These are phyloP conservation scores for Podila clonocystis DNA, from an alignment of 192 early-diverging fungal species.

Conservation along the genomic window DNA sequence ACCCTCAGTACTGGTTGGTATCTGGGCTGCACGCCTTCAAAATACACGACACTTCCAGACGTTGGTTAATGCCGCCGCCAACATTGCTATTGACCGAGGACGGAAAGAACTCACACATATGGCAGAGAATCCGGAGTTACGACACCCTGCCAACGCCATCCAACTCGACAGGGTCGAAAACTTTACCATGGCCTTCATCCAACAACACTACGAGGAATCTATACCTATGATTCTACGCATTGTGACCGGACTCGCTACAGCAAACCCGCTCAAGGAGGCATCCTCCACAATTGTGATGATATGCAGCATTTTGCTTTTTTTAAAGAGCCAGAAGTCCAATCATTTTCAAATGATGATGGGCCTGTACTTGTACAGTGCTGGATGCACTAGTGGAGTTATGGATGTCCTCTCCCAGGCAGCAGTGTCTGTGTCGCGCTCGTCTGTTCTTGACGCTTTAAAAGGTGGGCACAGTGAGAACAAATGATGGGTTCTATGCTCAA, in stretches of 20 bases:
- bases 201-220: background rate
- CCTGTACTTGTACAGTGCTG: slow-evolving; percentile 2
- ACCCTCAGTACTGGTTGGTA: no score
- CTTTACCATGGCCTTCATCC: background rate
- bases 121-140: no score
- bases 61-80: no score
- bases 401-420: slow-evolving; percentile 6
- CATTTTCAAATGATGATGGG: slow-evolving; percentile 12
- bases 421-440: background rate
- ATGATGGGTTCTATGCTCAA: no score
- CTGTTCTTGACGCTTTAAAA: background rate
- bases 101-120: no score
- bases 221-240: background rate
- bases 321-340: slow-evolving; percentile 3
- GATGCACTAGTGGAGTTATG: background rate
- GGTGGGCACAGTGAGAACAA: background rate
- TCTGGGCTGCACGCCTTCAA: no score
- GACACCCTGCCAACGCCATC: no score
- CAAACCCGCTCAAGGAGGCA: background rate
- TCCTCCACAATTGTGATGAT: slow-evolving; percentile 14
- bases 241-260: background rate
- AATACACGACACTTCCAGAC: no score
- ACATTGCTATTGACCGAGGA: no score
- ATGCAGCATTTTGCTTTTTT: background rate
- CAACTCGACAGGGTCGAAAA: no score